Base-by-base conservation (phyloP, 2,329 filamentous ascomycete genomes). In the Aspergillus fumigatus region DNA sequence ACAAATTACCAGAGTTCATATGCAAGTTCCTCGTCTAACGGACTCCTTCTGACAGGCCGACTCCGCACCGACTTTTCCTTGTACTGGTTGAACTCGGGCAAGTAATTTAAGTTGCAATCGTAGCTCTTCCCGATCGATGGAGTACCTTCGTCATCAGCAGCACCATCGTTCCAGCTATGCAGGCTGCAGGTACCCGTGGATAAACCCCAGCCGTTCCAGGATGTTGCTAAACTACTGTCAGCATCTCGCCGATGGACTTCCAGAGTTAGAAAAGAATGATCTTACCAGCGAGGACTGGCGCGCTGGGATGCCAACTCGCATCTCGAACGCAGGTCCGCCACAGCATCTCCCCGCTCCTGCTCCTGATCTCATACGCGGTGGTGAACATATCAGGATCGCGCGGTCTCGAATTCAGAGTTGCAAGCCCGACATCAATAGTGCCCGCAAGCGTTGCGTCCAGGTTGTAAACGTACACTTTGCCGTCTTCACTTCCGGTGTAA, bases 391-490 rank as follows among this genome's bases (percentile, higher is more conserved):
- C 82, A 19, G 77, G 74, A 55, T 79, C 76, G 11, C 79, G 75
- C 1, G 84, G 83, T 41, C 87, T 78, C 9, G 84, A 82, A 61
- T 85, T 81, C 57, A 79, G 78, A 0, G 90, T 95, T 1, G 88
- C 86, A 59, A 81, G 76, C 47, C 84, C 82, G 6, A 97, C 92
- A 69, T 97, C 86, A 48, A 99, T 87, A 45, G 83, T 85, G 4
- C 83, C 85, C 0, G 90, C 91, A 10, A 90, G 69, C 0, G 92
- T 97, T 32, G 90, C 92, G 69, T 99, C 92, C 75, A 97, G 78
- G 69, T 97, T 97, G 82, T 90, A 99, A 45, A 97, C 84, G 65
- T 92, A 93, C 0, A 97, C 89, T 57, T 88, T 89, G 50, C 94
- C 94, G 64, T 97, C 91, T 61, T 90, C 86, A 65, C 90, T 95